Evolutionary conservation across 2,329 filamentous ascomycete species (phyloP).

Genomic region (Paradendryphiella salina): DNA sequence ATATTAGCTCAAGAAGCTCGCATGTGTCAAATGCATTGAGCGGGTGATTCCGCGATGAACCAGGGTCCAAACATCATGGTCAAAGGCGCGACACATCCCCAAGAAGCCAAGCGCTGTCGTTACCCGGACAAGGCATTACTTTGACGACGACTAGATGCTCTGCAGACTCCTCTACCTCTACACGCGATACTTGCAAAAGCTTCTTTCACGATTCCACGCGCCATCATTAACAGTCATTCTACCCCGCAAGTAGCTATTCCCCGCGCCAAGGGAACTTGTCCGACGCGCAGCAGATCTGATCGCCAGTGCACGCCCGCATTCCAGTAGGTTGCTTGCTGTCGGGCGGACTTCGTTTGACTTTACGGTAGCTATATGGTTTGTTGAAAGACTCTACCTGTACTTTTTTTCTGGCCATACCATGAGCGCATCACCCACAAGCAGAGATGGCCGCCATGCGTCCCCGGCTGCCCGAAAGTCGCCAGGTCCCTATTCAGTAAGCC

Average conservation of each 20-base stretch:
- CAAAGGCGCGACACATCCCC: slow-evolving; percentile 22
- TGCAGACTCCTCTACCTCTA: not conserved
- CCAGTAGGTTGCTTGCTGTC: slow-evolving; percentile 25
- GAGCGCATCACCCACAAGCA: slow-evolving; percentile 42
- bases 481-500: slow-evolving; percentile 27
- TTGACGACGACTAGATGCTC: not conserved
- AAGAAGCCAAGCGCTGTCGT: slow-evolving; percentile 33
- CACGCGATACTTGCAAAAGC: not conserved
- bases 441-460: slow-evolving; percentile 33
- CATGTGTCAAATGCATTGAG: slow-evolving; percentile 7
- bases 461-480: slow-evolving; percentile 28
- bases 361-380: slow-evolving; percentile 25
- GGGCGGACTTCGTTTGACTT: slow-evolving; percentile 19
- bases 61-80: slow-evolving; percentile 16
- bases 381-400: slow-evolving; percentile 24
- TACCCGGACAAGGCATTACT: slow-evolving; percentile 19
- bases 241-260: slow-evolving; percentile 24
- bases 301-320: slow-evolving; percentile 33
- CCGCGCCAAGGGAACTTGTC: slow-evolving; percentile 35
- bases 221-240: slow-evolving; percentile 6
- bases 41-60: slow-evolving; percentile 7
- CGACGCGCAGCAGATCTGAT: slow-evolving; percentile 31
- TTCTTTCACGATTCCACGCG: not conserved
- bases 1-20: not conserved
- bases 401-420: slow-evolving; percentile 30